Conservation (phyloP, 495 filamentous ascomycete genomes). For the Penicillium arizonense region DNA sequence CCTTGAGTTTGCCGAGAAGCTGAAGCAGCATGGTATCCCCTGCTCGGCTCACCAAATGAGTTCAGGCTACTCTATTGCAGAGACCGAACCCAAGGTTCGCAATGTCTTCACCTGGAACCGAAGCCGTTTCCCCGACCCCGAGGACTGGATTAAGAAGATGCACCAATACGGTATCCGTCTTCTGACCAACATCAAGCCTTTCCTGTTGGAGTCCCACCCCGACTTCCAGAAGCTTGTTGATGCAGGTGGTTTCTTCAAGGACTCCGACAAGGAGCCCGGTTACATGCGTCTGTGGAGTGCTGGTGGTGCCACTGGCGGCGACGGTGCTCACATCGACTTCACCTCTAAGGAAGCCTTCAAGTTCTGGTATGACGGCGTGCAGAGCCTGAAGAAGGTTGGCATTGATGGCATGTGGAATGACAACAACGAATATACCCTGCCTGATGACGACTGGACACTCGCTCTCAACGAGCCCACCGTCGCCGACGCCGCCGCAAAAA, state of each 20-base stretch:
- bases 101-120: slow-evolving; percentile 73
- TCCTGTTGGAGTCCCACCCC: slow-evolving; percentile 62
- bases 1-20: slow-evolving; percentile 57
- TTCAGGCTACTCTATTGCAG: slow-evolving; percentile 68
- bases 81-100: slow-evolving; percentile 61
- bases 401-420: slow-evolving; percentile 77
- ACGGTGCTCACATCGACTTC: slow-evolving; percentile 70
- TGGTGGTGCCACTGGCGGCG: slow-evolving; percentile 63
- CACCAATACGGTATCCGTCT: slow-evolving; percentile 62
- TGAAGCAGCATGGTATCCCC: slow-evolving; percentile 63
- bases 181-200: slow-evolving; percentile 70
- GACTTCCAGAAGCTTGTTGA: slow-evolving; percentile 56
- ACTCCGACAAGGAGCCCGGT: slow-evolving; percentile 50
- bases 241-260: slow-evolving; percentile 57
- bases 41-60: slow-evolving; percentile 71
- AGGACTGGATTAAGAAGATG: slow-evolving; percentile 57
- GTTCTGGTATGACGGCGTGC: slow-evolving; percentile 67
- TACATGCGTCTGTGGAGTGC: slow-evolving; percentile 65
- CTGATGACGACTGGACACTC: slow-evolving; percentile 60
- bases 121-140: slow-evolving; percentile 63
- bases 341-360: slow-evolving; percentile 60
- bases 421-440: slow-evolving; percentile 71
- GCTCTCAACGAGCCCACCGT: slow-evolving; percentile 47
- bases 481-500: slow-evolving; percentile 29
- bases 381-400: slow-evolving; percentile 55